phyloP scores from a whole-genome alignment of 129 eudicot species.

The Lonicera japonica region DNA sequence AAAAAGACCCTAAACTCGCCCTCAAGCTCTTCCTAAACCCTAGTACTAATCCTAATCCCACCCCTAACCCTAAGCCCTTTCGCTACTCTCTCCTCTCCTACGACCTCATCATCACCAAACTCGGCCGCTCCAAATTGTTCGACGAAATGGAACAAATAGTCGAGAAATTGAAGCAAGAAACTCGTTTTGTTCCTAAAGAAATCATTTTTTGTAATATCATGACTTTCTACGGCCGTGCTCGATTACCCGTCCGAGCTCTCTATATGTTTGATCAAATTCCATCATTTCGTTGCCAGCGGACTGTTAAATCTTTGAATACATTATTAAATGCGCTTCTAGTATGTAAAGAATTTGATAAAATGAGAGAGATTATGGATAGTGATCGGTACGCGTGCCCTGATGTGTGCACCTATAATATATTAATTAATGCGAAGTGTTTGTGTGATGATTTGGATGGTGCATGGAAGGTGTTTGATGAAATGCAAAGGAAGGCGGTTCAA shows the following conservation, averaged over 20 bases:
- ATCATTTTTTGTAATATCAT: slow-evolving; percentile 43
- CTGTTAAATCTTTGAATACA: slow-evolving; percentile 38
- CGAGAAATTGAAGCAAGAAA: slow-evolving; percentile 28
- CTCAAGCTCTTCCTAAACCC: slow-evolving; percentile 44
- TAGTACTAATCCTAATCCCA: slow-evolving; percentile 19
- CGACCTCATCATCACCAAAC: slow-evolving; percentile 53
- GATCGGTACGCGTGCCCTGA: slow-evolving; percentile 32
- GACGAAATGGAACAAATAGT: slow-evolving; percentile 35
- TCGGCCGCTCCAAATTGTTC: slow-evolving; percentile 51
- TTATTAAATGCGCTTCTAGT: slow-evolving; percentile 24
- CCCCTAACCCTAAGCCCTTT: slow-evolving; percentile 27
- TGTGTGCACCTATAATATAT: slow-evolving; percentile 39
- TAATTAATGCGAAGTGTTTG: slow-evolving; percentile 29
- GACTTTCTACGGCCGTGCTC: slow-evolving; percentile 33
- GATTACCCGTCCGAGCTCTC: slow-evolving; percentile 31
- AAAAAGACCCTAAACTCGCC: slow-evolving; percentile 43
- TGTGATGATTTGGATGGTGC: slow-evolving; percentile 29
- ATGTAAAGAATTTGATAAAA: slow-evolving; percentile 25
- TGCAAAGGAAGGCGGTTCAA: slow-evolving; percentile 27
- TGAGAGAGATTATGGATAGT: slow-evolving; percentile 18
- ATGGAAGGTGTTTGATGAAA: slow-evolving; percentile 45
- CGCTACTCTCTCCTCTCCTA: slow-evolving; percentile 39
- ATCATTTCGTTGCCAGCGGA: slow-evolving; percentile 34
- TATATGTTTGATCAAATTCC: slow-evolving; percentile 33
- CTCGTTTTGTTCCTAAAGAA: slow-evolving; percentile 34